phyloP scores from a whole-genome alignment of 768 basidiomycete species.

The Asterophora lycoperdoides region DNA sequence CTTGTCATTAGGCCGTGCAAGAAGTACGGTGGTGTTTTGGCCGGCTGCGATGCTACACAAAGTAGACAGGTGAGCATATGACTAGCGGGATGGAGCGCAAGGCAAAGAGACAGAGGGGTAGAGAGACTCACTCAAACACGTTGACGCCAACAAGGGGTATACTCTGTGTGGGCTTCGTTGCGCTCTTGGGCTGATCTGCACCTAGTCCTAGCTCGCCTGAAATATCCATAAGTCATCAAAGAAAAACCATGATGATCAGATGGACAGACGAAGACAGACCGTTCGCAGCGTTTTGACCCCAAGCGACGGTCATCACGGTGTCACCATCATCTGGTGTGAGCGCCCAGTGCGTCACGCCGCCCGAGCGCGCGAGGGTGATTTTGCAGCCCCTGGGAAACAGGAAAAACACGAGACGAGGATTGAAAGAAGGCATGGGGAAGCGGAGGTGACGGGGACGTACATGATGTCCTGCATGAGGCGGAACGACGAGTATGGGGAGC shows the following conservation, averaged over 20 bases:
- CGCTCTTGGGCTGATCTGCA: conserved; percentile 75
- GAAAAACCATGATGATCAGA: neutral
- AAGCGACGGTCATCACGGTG: conserved; percentile 77
- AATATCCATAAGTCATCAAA: neutral
- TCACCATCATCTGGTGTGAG: conserved; percentile 72
- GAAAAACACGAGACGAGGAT: neutral
- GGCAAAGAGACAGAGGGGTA: neutral
- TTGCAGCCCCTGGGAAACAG: conserved; percentile 65
- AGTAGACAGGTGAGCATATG: neutral
- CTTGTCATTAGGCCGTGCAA: conserved; percentile 71
- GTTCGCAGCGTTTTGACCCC: conserved; percentile 85
- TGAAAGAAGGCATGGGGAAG: neutral
- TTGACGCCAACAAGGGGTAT: conserved; percentile 71
- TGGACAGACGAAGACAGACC: conserved; percentile 32
- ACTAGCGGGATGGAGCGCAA: conserved; percentile 1
- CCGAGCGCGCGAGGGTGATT: conserved; percentile 60
- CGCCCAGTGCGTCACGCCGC: conserved; percentile 88
- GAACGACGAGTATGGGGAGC: conserved; percentile 86
- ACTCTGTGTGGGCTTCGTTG: conserved; percentile 76
- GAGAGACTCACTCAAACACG: conserved; percentile 63
- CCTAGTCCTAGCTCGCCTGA: conserved; percentile 80
- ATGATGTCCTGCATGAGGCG: conserved; percentile 83
- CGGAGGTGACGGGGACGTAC: conserved; percentile 35
- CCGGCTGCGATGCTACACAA: conserved; percentile 68
- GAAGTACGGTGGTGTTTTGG: conserved; percentile 81